Base-by-base conservation (phyloP, 345 rosid genomes). In the Barbarea vulgaris region DNA sequence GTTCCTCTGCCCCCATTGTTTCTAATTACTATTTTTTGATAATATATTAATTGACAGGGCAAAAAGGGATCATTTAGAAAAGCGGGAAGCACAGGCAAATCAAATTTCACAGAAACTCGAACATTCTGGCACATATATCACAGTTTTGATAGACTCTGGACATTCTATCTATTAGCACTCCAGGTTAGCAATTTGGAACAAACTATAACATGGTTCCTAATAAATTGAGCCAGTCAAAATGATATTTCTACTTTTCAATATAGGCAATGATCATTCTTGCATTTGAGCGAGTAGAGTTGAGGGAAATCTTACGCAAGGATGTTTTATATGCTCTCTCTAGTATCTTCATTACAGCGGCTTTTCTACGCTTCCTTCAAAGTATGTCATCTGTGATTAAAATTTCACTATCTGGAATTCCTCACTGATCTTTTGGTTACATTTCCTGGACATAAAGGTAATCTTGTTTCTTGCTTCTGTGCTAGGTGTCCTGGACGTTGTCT, bases 51-150 rank as follows among this genome's bases (percentile, higher is more conserved):
- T 18, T 72, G 76, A 34, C 79, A 94, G 97, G 96, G 93, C 22
- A 86, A 84, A 73, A 91, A 87, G 67, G 81, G 70, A 73, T 69
- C 80, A 31, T 33, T 55, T 67, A 77, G 69, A 77, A 84, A 77
- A 80, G 66, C 84, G 53, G 86, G 86, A 74, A 83, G 86, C 82
- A 92, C 89, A 21, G 99, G 99, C 28, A 95, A 92, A 87, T 92
- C 97, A 67, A 85, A 95, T 80, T 95, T 95, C 58, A 84, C 93
- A 6, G 99, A 95, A 83, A 87, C 91, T 21, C 84, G 99, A 70
- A 81, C 97, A 73, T 95, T 92, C 83, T 95, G 97, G 97, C 95
- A 95, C 80, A 87, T 95, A 55, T 95, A 88, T 77, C 89, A 96
- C 74, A 92, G 97, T 84, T 95, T 88, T 83, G 97, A 95, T 74